Base-by-base conservation (phyloP, 805 yeast species). In the Starmerella ratchasimensis region DNA sequence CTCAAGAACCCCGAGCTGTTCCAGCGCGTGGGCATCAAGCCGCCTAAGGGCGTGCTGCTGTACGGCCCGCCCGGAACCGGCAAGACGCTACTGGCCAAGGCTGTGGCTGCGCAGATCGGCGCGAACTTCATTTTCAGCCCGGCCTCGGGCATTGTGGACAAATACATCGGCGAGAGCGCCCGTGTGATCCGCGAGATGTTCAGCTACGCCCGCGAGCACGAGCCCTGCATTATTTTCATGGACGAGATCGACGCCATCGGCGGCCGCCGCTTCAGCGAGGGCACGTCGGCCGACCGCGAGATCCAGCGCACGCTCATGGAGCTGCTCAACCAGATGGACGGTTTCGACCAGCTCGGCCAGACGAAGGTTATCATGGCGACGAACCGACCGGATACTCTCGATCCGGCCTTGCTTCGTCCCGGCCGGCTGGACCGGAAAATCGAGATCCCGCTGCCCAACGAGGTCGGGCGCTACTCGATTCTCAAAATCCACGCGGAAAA, bases 21-120 rank as follows among this genome's bases (percentile, higher is more conserved):
- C 60, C 67, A 80, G 44, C 76, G 98, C 58, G 95, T 90, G 24
- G 98, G 98, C 34, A 90, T 90, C 60, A 84, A 84, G 57, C 94
- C 96, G n/a, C 98, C 98, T 41, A 90, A 90, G 61, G 98, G 97
- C 59, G 97, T 88, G 20, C 65, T 90, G 45, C 68, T 90, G 36
- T 90, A 90, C 56, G 98, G 98, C 6, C 98, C 98, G 5, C 98
- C 98, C 18, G 98, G 98, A 53, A 90, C 98, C 0, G 97, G 98
- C 56, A 88, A 88, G 59, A 88, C 98, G 0, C 65, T 88, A 42
- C 69, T 88, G 54, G 98, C 98, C 14, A 86, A 90, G 55, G 97
- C 97, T 0, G 96, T 86, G 31, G 97, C 98, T 4, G 97, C 97
- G 31, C 90, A 97, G 4, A 83, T 90, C 54, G 97, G 97, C 39